Base-by-base conservation (phyloP, 2,329 filamentous ascomycete genomes). In the Cercospora sojina region DNA sequence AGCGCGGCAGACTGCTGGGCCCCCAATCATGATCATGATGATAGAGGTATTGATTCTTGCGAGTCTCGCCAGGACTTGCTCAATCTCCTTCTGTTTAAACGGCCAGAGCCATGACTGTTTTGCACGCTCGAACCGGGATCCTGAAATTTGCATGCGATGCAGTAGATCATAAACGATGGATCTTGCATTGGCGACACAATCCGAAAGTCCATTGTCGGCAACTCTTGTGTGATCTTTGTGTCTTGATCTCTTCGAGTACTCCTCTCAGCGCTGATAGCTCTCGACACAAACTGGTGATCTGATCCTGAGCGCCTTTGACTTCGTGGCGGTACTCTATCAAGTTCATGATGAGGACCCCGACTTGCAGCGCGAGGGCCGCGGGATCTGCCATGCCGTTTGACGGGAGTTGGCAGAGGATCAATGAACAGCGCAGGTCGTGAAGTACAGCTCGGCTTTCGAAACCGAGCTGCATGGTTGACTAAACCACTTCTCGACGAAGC, bases 21-120 rank as follows among this genome's bases (percentile, higher is more conserved):
- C 16, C 57, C 57, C 57, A 59, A 59, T 59, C 57, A 59, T 23
- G 12, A 59, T 59, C 57, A 59, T 35, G n/a, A 59, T 27, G 10
- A 59, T 38, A 4, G 32, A 32, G 18, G 23, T 59, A 16, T 23
- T 41, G 9, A 41, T 43, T 16, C 32, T 7, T 1, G 6, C 31
- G 23, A 35, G 57, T 38, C 57, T 27, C 10, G 31, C 32, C n/a
- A 59, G 57, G 25, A 27, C 20, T 4, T 51, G 47, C 47, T 51
- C 47, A 1, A 51, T 13, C 47, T 51, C 47, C 5, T 27, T 51
- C 47, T 51, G 47, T 8, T 43, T 41, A 9, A 59, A 41, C 1
- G 57, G 57, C 57, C 57, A 59, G 3, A 27, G 31, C 29, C 31
- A 38, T 9, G 29, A n/a, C 32, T 59, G 31, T 13, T 41, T 59